Evolutionary conservation across 441 rosid species (phyloP).

Genomic region (Populus trichocarpa): DNA sequence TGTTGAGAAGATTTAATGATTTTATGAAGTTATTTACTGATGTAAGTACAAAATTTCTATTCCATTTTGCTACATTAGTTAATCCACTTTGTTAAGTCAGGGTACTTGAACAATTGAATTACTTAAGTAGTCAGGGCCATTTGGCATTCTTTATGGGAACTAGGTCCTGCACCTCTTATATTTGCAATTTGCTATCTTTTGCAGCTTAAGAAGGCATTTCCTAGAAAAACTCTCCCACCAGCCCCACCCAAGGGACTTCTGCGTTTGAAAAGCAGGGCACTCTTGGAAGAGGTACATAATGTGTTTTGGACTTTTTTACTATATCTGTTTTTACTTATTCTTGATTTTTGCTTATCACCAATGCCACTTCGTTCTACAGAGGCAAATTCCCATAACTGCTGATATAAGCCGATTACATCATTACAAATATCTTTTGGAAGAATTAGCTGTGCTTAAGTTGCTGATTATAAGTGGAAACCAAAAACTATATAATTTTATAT

Average conservation of each 20-base stretch:
- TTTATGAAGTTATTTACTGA: slow-evolving; percentile 75
- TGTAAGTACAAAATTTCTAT: slow-evolving; percentile 38
- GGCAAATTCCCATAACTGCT: not conserved
- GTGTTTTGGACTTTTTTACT: slow-evolving; percentile 2
- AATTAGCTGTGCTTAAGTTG: not conserved
- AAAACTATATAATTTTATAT: not conserved
- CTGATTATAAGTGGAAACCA: not conserved
- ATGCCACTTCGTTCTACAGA: not conserved
- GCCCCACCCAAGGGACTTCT: slow-evolving; percentile 91
- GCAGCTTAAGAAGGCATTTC: slow-evolving; percentile 79
- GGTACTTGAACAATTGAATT: not conserved
- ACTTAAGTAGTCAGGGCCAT: not conserved
- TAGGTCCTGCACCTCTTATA: not conserved
- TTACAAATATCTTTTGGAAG: not conserved
- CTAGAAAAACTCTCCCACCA: slow-evolving; percentile 70
- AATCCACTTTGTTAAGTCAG: not conserved
- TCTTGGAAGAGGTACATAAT: slow-evolving; percentile 84
- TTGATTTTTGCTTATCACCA: not conserved
- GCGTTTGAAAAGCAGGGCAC: slow-evolving; percentile 71
- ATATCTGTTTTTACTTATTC: not conserved
- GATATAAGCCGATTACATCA: not conserved
- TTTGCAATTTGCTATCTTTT: slow-evolving; percentile 19
- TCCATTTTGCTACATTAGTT: slow-evolving; percentile 3
- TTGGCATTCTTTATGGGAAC: not conserved
- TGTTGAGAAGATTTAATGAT: slow-evolving; percentile 94